Evolutionary conservation across 208 protist species (phyloP), one percentile per base, ranked within the genome.

Genomic region (Angomonas deanei): DNA sequence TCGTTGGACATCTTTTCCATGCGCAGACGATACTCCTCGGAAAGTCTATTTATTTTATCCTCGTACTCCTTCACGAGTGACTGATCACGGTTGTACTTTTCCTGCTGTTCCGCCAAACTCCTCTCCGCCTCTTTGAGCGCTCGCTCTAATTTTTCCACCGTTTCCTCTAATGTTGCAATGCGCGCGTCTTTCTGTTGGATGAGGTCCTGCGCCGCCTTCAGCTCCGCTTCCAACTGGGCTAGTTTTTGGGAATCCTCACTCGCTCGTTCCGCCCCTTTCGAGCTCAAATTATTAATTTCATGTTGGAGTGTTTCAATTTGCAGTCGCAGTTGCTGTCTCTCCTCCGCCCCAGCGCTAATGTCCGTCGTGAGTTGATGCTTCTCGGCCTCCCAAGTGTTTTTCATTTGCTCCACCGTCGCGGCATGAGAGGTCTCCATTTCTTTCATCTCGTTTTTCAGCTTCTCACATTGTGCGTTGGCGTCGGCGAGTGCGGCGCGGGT

Each of bases 401-500:
- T 50, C 17, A 50, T 8, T n/a, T 50, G 42, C 23, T 50, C 23
- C 42, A n/a, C 19, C 17, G 3, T 19, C 15, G 19, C 39, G 36
- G 1, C 38, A 23, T 30, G 36, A 2, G 57, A 4, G 34, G 48
- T 68, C 0, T 32, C 60, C 1, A 39, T 61, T 30, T 65, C 68
- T 34, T 55, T 24, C 24, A 54, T 36, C 3, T 31, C 27, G 34
- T 26, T 49, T 17, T 34, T 54, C 11, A 62, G 50, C 34, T 33
- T 33, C 3, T 54, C 57, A 0, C 70, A 36, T 28, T 81, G 55
- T 3, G 10, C 34, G n/a, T 46, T 32, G 27, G 72, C 58, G 53
- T 70, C 48, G 1, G 61, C 61, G 0, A 78, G 62, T 26, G 72
- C 33, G 10, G 65, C 74, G 28, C 74, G 58, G 47, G 72, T 24